phyloP scores from a whole-genome alignment of 257 asterid genomes.

The Nicotiana noctiflora region DNA sequence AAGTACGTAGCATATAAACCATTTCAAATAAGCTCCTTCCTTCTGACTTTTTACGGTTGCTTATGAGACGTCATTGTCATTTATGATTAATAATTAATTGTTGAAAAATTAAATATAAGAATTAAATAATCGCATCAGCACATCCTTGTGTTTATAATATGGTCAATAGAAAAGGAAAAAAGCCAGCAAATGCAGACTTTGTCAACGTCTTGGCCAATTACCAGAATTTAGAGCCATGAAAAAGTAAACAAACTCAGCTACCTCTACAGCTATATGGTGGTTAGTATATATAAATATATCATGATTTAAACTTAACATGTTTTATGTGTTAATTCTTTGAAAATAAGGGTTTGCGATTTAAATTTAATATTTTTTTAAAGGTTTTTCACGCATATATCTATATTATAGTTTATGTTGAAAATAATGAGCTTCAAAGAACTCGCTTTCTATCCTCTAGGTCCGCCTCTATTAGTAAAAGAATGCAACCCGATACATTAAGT shows the following conservation, averaged over 20 bases:
- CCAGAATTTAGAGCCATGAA: not conserved
- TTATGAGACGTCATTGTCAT: slow-evolving; percentile 18
- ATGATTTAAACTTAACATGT: not conserved
- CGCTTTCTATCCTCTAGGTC: too few relatives aligned
- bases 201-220: not conserved
- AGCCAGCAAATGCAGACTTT: slow-evolving; percentile 7
- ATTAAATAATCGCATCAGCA: not conserved
- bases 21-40: slow-evolving; percentile 23
- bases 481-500: too few relatives aligned
- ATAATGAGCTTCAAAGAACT: too few relatives aligned
- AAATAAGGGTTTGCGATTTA: not conserved
- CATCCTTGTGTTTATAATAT: not conserved
- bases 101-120: not conserved
- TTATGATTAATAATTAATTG: slow-evolving; percentile 9
- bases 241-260: slow-evolving; percentile 4
- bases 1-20: not conserved
- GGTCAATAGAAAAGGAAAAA: not conserved
- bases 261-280: not conserved
- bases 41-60: slow-evolving; percentile 32
- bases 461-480: too few relatives aligned
- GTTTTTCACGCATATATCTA: too few relatives aligned
- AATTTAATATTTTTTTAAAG: too few relatives aligned
- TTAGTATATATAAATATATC: not conserved
- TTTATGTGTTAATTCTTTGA: not conserved
- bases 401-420: too few relatives aligned